Evolutionary conservation across 257 asterid genomes (phyloP).

Genomic region (Osmanthus fragrans): DNA sequence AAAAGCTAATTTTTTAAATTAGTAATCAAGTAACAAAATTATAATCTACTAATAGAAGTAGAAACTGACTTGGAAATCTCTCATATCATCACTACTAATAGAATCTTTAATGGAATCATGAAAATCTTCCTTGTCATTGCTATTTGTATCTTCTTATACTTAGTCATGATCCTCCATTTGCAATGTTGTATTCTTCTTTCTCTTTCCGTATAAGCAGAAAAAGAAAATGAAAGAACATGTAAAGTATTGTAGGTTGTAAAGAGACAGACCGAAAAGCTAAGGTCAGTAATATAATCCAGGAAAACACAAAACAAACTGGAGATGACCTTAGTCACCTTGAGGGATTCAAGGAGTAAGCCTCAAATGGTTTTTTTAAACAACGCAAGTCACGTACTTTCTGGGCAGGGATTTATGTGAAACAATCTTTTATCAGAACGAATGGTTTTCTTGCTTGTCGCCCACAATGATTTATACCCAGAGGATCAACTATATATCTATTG

Average conservation of each 20-base stretch:
- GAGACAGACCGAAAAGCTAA: background rate
- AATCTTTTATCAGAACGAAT: background rate
- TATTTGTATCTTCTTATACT: background rate
- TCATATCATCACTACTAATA: background rate
- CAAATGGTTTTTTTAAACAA: background rate
- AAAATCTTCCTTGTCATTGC: background rate
- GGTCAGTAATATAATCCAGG: background rate
- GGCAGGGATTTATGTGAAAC: background rate
- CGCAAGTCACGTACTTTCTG: background rate
- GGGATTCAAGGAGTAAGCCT: background rate
- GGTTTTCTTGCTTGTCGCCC: constrained; percentile 8
- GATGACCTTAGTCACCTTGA: background rate
- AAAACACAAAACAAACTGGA: background rate
- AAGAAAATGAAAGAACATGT: background rate
- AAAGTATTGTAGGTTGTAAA: background rate
- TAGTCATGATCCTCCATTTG: background rate
- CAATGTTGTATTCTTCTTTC: background rate
- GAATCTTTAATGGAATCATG: background rate
- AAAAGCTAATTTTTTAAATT: background rate
- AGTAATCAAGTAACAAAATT: background rate
- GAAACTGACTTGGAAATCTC: background rate
- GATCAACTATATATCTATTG: background rate
- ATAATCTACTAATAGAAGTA: background rate
- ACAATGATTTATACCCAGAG: constrained; percentile 6
- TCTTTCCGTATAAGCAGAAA: background rate